Conservation (phyloP, 2,329 filamentous ascomycete species). For the Pseudocercospora cruenta region DNA sequence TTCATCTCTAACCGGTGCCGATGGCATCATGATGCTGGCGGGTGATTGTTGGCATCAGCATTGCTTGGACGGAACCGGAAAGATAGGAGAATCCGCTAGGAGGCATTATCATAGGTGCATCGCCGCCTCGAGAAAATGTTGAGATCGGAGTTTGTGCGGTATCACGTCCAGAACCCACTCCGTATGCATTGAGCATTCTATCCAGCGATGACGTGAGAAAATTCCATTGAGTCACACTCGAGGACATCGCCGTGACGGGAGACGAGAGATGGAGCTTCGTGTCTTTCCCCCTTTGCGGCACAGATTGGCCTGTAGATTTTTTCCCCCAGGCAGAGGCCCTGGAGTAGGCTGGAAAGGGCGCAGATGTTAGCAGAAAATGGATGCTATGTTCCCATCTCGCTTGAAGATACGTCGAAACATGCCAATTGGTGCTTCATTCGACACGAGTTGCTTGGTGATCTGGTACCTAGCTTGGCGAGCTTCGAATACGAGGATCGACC, state of each 20-base stretch:
- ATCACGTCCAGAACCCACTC: background rate
- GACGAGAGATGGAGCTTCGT: too few relatives aligned
- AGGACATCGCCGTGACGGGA: too few relatives aligned
- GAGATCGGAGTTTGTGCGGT: background rate
- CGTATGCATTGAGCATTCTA: background rate
- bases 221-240: background rate
- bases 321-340: background rate
- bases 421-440: background rate
- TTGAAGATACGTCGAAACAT: background rate
- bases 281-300: background rate
- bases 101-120: background rate
- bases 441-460: constrained; percentile 4
- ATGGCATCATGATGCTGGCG: background rate
- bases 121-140: background rate
- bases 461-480: background rate
- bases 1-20: background rate
- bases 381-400: background rate
- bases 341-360: background rate
- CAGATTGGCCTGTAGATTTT: background rate
- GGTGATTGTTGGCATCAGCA: background rate
- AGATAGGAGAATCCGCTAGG: background rate
- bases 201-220: background rate
- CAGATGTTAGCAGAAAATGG: background rate
- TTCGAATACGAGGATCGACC: background rate
- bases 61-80: background rate